Base-by-base conservation (phyloP, 2,329 filamentous ascomycete species). In the Fusarium sacchari region DNA sequence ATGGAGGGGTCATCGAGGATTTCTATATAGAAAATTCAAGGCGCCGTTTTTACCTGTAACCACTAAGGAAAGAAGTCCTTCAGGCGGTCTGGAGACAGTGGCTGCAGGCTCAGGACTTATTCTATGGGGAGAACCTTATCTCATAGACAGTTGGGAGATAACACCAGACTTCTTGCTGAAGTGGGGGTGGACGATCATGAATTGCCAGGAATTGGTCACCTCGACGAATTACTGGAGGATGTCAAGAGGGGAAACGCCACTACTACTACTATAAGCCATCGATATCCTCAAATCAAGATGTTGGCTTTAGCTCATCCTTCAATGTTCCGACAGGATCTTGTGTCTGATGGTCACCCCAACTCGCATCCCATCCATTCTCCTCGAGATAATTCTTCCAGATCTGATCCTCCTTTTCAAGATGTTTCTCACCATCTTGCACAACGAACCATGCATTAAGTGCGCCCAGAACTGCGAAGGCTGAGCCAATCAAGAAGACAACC, bases 351-450 rank as follows among this genome's bases (percentile, higher is more conserved):
- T 66, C 63, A 24, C 63, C 63, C 63, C 63, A 66, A 7, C 14
- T 66, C 0, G 46, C 63, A 66, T 57, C 40, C 60, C 63, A 57
- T 11, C 63, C 49, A 24, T 66, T 15, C 10, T 36, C 49, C 3
- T 12, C 8, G 0, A 66, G 60, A 24, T 66, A 66, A 1, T 11
- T 7, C 4, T 66, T 66, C 63, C 63, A 66, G 10, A 66, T 57
- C 4, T 42, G 42, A 18, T 66, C 63, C n/a, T 66, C 63, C 15
- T 64, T 64, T 3, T 64, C 63, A 1, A 66, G 24, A 5, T 64
- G 24, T 5, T 66, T 66, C 3, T 66, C 49, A 1, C 63, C 63
- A 1, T 66, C 63, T 3, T 66, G 63, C 0, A 66, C 24, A n/a
- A 66, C 42, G 13, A 66, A 66, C 63, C 42, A 66, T 3, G 63